These are phyloP conservation scores for Phytophthora pistaciae DNA, from an alignment of 352 stramenopile species.

Conservation along the genomic window DNA sequence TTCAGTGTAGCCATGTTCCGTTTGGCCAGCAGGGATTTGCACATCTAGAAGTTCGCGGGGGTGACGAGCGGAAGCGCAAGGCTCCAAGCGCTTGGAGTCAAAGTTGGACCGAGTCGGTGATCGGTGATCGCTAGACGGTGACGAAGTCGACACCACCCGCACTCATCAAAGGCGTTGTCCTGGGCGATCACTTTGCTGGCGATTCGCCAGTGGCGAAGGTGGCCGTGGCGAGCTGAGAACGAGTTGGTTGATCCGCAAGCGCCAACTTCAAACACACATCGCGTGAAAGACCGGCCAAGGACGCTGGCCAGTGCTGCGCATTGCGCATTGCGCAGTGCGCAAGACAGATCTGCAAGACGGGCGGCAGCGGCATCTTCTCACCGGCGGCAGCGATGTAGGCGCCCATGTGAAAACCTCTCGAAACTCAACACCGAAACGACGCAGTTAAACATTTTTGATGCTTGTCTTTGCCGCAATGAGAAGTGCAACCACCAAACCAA, in stretches of 20 bases:
- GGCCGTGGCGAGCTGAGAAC: background rate
- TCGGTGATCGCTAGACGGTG: background rate
- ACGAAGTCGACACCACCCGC: background rate
- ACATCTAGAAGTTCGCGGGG: too few relatives aligned
- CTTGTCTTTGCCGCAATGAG: background rate
- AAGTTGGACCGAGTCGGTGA: background rate
- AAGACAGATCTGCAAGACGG: background rate
- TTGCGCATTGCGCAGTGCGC: too few relatives aligned
- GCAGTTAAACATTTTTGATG: background rate
- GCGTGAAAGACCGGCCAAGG: background rate
- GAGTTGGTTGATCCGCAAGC: background rate
- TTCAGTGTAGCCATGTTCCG: background rate
- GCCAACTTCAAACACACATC: slow-evolving; percentile 5
- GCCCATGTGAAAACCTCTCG: slow-evolving; percentile 1
- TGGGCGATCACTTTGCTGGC: background rate
- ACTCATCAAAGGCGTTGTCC: background rate
- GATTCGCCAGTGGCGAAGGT: too few relatives aligned
- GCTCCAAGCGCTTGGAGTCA: background rate
- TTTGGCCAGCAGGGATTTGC: background rate
- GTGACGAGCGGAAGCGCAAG: background rate
- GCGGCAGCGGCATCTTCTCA: background rate
- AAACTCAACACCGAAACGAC: background rate
- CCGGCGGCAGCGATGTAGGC: background rate
- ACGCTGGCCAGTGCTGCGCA: background rate
- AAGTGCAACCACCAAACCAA: slow-evolving; percentile 1